Percentiles rank a stretch among this genome's conserved stretches.
phyloP scores from a whole-genome alignment of 495 filamentous ascomycete genomes.

The Pseudoneurospora amorphoporcata region DNA sequence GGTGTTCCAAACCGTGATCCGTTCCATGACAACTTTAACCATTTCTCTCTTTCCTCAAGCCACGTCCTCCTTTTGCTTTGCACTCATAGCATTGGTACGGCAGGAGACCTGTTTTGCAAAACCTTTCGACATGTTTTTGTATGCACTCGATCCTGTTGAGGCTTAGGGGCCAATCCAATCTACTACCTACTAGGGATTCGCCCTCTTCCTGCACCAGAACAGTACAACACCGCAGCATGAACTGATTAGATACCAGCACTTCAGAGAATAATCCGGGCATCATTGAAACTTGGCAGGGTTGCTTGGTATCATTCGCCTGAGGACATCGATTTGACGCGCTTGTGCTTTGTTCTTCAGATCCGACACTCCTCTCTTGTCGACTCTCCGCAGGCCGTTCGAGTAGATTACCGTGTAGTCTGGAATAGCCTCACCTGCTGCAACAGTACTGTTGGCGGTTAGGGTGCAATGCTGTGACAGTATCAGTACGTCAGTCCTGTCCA shows the following conservation, averaged over 20 bases:
- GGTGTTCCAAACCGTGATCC: not conserved
- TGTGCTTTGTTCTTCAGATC: slow-evolving; percentile 45
- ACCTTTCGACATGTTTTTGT: not conserved
- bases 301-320: slow-evolving; percentile 52
- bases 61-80: not conserved
- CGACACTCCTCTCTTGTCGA: slow-evolving; percentile 44
- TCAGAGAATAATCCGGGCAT: not conserved
- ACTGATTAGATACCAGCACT: not conserved
- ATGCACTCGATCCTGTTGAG: not conserved
- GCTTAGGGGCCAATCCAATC: no score
- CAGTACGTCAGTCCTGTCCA: not conserved
- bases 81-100: not conserved
- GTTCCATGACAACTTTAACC: not conserved
- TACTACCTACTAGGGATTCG: no score
- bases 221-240: not conserved
- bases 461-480: slow-evolving; percentile 44
- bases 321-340: slow-evolving; percentile 51
- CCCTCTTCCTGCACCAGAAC: not conserved
- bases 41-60: not conserved
- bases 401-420: slow-evolving; percentile 59
- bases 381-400: slow-evolving; percentile 45
- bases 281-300: slow-evolving; percentile 49
- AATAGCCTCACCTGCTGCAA: slow-evolving; percentile 44
- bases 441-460: slow-evolving; percentile 35
- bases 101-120: not conserved